Percentiles rank a stretch among this genome's conserved stretches.
These are phyloP conservation scores for Solanum dulcamara DNA, from an alignment of 257 asterid genomes.

Conservation along the genomic window DNA sequence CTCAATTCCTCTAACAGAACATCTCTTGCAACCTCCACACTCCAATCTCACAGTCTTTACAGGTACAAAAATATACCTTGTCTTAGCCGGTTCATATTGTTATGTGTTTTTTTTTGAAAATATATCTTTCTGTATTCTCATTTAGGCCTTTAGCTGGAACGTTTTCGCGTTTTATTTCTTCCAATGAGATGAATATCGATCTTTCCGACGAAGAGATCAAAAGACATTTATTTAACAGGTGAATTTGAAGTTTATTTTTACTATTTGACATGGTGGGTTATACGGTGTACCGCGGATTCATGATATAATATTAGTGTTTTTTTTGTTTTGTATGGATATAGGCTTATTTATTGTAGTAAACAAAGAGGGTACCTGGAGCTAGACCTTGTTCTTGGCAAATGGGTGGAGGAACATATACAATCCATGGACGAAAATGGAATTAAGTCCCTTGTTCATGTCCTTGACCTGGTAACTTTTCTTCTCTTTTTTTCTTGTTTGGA, in stretches of 20 bases:
- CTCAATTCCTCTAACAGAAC: conserved; percentile 24
- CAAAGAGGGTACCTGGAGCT: conserved; percentile 90
- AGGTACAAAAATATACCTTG: conserved; percentile 9
- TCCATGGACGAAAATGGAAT: conserved; percentile 67
- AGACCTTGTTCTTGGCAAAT: conserved; percentile 76
- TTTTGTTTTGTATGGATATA: conserved; percentile 6
- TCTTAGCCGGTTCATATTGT: not conserved
- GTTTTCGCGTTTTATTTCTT: conserved; percentile 34
- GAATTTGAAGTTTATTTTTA: not conserved
- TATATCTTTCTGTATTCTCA: not conserved
- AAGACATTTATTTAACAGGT: conserved; percentile 73
- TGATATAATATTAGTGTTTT: not conserved
- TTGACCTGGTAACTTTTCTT: conserved; percentile 47
- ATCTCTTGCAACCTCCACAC: conserved; percentile 8
- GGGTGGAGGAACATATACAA: conserved; percentile 81
- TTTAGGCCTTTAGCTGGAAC: conserved; percentile 47
- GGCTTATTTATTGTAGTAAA: conserved; percentile 81
- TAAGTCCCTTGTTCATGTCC: conserved; percentile 58
- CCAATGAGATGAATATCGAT: conserved; percentile 38
- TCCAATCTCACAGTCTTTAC: conserved; percentile 13
- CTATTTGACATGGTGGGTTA: not conserved
- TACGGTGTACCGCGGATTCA: no score
- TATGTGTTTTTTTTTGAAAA: not conserved
- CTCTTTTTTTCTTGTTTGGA: not conserved
- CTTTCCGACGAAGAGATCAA: conserved; percentile 63